Conservation (phyloP, 179 eudicot species). For the Sideroxylon spinosum region DNA sequence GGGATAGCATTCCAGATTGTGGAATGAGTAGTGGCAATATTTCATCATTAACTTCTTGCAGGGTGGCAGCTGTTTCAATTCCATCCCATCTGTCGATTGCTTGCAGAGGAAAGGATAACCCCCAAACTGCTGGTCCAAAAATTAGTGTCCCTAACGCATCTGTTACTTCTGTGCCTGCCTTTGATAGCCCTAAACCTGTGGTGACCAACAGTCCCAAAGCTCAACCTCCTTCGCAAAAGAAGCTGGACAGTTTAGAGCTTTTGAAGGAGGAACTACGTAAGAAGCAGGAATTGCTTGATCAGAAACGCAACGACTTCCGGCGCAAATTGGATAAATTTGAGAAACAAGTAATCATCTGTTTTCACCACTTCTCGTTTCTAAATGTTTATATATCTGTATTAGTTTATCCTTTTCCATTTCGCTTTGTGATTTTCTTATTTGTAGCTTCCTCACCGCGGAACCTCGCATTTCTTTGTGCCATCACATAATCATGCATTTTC, state of each 20-base stretch:
- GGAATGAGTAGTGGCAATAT: constrained; percentile 34
- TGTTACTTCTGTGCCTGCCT: constrained; percentile 27
- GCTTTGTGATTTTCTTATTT: background rate
- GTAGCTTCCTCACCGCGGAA: background rate
- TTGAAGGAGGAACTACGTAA: constrained; percentile 83
- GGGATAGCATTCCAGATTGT: constrained; percentile 60
- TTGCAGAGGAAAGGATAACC: constrained; percentile 45
- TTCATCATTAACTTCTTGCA: constrained; percentile 26
- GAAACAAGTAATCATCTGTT: constrained; percentile 51
- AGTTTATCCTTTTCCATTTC: background rate
- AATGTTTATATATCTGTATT: background rate
- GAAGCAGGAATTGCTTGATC: constrained; percentile 90
- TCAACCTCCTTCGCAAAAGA: constrained; percentile 54
- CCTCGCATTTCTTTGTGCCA: background rate
- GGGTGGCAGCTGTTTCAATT: constrained; percentile 29
- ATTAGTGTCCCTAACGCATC: constrained; percentile 28
- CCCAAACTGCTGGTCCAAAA: constrained; percentile 32
- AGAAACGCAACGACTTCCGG: constrained; percentile 70
- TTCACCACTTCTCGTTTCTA: background rate
- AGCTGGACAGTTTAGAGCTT: constrained; percentile 63
- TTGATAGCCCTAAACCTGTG: constrained; percentile 41
- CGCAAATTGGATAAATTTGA: constrained; percentile 65
- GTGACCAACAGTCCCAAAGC: constrained; percentile 45
- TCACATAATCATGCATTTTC: background rate
- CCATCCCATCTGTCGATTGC: constrained; percentile 29